Conservation (phyloP, 169 alveolate genomes). For the Sarcocystis neurona region DNA sequence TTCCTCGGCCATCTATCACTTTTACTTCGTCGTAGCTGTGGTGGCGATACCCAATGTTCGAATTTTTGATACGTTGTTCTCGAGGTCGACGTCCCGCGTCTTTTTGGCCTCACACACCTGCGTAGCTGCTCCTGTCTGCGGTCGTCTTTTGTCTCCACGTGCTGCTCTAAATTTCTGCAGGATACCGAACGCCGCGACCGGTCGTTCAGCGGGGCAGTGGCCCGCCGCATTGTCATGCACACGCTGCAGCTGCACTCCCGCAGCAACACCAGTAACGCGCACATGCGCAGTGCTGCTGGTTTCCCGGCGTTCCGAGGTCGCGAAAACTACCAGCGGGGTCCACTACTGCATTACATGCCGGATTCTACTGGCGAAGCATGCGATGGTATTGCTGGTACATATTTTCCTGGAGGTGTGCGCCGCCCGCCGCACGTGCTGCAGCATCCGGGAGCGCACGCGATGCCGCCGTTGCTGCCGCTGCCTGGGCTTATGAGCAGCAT, state of each 20-base stretch:
- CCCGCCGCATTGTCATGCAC: constrained; percentile 48
- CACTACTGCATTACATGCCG: neutral
- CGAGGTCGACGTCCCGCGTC: no score
- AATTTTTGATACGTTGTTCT: no score
- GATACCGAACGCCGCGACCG: constrained; percentile 36
- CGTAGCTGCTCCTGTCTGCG: constrained; percentile 10
- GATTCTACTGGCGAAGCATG: neutral
- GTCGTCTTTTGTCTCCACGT: no score
- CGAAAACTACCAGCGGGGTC: constrained; percentile 11
- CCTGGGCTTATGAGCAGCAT: no score
- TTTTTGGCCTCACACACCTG: neutral
- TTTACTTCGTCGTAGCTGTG: no score
- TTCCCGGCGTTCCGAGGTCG: neutral
- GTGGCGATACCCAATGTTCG: no score
- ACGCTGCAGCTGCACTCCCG: constrained; percentile 25
- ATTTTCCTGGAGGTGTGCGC: neutral
- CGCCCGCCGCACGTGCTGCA: constrained; percentile 24
- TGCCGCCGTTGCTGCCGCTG: no score
- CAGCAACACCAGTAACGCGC: constrained; percentile 25
- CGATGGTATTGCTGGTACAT: neutral
- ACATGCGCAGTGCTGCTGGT: neutral
- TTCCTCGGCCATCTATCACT: no score
- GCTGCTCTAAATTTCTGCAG: constrained; percentile 44
- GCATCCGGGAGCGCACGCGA: no score
- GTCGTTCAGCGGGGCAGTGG: constrained; percentile 51